Evolutionary conservation across 192 early-diverging fungal species (phyloP).

Genomic region (Gamsiella multidivaricata): DNA sequence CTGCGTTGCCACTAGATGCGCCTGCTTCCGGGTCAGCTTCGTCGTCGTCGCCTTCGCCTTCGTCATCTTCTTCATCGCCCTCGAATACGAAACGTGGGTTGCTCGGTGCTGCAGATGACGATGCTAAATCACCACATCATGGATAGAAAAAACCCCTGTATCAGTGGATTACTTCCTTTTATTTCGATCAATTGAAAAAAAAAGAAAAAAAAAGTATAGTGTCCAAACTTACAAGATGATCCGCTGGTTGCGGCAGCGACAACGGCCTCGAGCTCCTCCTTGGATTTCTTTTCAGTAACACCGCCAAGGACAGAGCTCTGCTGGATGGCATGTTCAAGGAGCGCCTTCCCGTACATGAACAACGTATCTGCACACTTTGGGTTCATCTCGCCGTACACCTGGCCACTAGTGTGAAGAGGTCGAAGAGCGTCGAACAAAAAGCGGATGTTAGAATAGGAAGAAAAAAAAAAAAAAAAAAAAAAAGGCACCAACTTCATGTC

Average conservation of each 20-base stretch:
- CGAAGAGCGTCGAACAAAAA: not conserved
- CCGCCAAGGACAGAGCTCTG: conserved; percentile 81
- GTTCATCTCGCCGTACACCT: conserved; percentile 70
- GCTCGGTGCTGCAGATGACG: conserved; percentile 33
- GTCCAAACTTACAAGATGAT: conserved; percentile 10
- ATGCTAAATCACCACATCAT: conserved; percentile 1
- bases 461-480: not conserved
- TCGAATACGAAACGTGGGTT: conserved; percentile 74
- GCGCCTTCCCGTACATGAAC: conserved; percentile 78
- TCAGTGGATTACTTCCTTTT: not conserved
- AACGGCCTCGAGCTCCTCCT: conserved; percentile 34
- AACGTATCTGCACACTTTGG: conserved; percentile 75
- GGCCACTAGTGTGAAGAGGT: conserved; percentile 57
- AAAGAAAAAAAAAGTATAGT: not conserved
- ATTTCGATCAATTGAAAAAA: no score
- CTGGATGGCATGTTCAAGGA: conserved; percentile 79
- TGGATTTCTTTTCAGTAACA: conserved; percentile 53
- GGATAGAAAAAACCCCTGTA: not conserved
- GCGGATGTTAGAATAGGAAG: not conserved
- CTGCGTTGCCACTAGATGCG: conserved; percentile 40
- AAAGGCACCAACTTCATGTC: no score
- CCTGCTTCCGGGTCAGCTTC: conserved; percentile 51
- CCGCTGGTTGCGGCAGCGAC: conserved; percentile 26
- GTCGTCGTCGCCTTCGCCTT: conserved; percentile 61
- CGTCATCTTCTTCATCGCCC: conserved; percentile 63